phyloP scores from a whole-genome alignment of 1,284 basidiomycete species.

The Trichosporon asahii region DNA sequence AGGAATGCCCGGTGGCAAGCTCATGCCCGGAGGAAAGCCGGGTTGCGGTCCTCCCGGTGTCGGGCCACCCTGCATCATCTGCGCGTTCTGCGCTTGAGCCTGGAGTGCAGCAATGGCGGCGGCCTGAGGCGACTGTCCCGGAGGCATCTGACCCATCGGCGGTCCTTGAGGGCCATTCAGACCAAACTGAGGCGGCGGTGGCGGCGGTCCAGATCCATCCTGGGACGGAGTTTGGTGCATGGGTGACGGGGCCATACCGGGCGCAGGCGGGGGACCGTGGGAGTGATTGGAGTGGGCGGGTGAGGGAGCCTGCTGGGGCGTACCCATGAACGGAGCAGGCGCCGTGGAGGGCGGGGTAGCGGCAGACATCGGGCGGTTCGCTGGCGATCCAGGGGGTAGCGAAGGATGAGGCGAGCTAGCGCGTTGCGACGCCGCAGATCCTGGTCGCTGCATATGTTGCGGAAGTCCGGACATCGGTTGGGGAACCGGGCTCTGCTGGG shows the following conservation, averaged over 20 bases:
- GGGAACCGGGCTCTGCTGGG: slow-evolving; percentile 29
- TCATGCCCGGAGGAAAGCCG: slow-evolving; percentile 12
- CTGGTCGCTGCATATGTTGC: slow-evolving; percentile 45
- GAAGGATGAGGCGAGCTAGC: slow-evolving; percentile 35
- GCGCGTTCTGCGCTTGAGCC: slow-evolving; percentile 27
- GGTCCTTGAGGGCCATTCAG: slow-evolving; percentile 20
- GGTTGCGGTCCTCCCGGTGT: neutral
- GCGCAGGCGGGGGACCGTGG: slow-evolving; percentile 18
- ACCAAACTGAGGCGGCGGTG: slow-evolving; percentile 5
- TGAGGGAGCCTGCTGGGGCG: slow-evolving; percentile 29
- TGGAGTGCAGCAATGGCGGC: slow-evolving; percentile 28
- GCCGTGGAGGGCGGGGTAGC: slow-evolving; percentile 19
- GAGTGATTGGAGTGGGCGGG: slow-evolving; percentile 37
- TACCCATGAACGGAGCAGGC: slow-evolving; percentile 17
- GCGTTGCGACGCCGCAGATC: slow-evolving; percentile 41
- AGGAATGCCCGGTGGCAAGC: slow-evolving; percentile 12
- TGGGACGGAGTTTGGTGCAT: slow-evolving; percentile 22
- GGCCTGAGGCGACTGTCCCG: slow-evolving; percentile 20
- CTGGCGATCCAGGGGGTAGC: slow-evolving; percentile 24
- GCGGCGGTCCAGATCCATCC: neutral
- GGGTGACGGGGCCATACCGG: slow-evolving; percentile 11
- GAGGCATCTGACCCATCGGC: slow-evolving; percentile 10
- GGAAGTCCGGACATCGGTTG: slow-evolving; percentile 35
- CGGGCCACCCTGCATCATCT: slow-evolving; percentile 18
- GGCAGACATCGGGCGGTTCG: slow-evolving; percentile 10